Evolutionary conservation across 2,329 filamentous ascomycete species (phyloP), one percentile per base, ranked within the genome.

Genomic region (Trematosphaeria pertusa): DNA sequence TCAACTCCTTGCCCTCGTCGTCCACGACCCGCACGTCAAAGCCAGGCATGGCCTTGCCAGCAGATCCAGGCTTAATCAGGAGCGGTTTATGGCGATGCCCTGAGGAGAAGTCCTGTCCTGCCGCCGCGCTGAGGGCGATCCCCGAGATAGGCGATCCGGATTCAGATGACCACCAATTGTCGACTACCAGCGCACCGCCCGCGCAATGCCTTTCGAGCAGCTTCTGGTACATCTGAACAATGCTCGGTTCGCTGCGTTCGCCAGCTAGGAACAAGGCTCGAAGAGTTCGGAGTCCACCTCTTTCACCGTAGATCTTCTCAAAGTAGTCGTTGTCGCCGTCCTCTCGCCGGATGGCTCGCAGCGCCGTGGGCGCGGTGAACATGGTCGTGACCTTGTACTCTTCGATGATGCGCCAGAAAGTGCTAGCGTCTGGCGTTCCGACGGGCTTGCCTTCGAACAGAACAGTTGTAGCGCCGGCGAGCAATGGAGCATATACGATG

Each of bases 371-470:
- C 0, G 92, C 93, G 0, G 92, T 96, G 67, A 89, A 96, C 59
- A 72, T 69, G 5, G 84, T 82, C 51, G 89, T 95, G 43, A 95
- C 91, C 62, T 87, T 87, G 76, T 97, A 87, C 61, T 95, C 88
- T 56, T 91, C 87, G 3, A 95, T 46, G 14, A 96, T 84, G 2
- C 91, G 81, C 92, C 92, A 97, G 68, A 97, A 94, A 0, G 88
- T 87, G 5, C 89, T 87, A 0, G 91, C 88, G 60, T 96, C 86
- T 0, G 92, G 92, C 0, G 91, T 96, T 4, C 91, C 91, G 10
- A 96, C 80, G 0, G 92, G 92, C 58, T 97, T 97, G n/a, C 92
- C 93, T 73, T 97, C 92, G 69, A 91, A 97, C 0, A 97, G 78
- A 1, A 97, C 83, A 0, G 91, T 96, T 1, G 91, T 87, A 2